A percentile compares a stretch with the other conserved stretches of the same genome.
Evolutionary conservation across 108 stramenopile genomes (phyloP).

Genomic region (Cyclotella sp.): DNA sequence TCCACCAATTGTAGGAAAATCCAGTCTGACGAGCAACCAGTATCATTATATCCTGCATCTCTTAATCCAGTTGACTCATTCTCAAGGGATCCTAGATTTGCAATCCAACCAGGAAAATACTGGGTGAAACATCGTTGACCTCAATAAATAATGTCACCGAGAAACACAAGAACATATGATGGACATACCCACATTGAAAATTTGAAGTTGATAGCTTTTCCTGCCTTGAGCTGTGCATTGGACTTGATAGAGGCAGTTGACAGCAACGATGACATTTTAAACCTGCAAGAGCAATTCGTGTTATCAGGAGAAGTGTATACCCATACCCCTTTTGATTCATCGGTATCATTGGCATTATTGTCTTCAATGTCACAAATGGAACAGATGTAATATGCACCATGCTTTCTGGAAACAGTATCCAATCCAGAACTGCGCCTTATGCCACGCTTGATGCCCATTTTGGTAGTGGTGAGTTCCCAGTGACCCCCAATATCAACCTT

Average conservation of each 20-base stretch:
- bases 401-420: slow-evolving; percentile 41
- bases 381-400: slow-evolving; percentile 44
- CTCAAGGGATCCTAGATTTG: slow-evolving; percentile 47
- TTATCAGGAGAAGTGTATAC: not conserved
- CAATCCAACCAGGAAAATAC: too few relatives aligned
- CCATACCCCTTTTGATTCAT: slow-evolving; percentile 29
- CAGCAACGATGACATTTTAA: not conserved
- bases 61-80: slow-evolving; percentile 40
- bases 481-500: slow-evolving; percentile 50
- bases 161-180: too few relatives aligned
- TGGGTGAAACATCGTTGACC: too few relatives aligned
- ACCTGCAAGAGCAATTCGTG: not conserved
- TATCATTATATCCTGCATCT: slow-evolving; percentile 38
- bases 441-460: slow-evolving; percentile 16
- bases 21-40: slow-evolving; percentile 48
- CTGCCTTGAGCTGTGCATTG: not conserved
- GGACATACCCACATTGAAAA: not conserved
- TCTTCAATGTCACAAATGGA: slow-evolving; percentile 48
- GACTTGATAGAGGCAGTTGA: not conserved
- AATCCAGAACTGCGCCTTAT: slow-evolving; percentile 33
- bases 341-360: slow-evolving; percentile 26
- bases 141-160: too few relatives aligned
- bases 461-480: slow-evolving; percentile 37
- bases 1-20: slow-evolving; percentile 27
- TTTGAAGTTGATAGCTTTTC: not conserved